These are phyloP conservation scores for Sphagnum magellanicum DNA, from an alignment of 228 moss, liverwort and hornwort genomes.

Conservation along the genomic window DNA sequence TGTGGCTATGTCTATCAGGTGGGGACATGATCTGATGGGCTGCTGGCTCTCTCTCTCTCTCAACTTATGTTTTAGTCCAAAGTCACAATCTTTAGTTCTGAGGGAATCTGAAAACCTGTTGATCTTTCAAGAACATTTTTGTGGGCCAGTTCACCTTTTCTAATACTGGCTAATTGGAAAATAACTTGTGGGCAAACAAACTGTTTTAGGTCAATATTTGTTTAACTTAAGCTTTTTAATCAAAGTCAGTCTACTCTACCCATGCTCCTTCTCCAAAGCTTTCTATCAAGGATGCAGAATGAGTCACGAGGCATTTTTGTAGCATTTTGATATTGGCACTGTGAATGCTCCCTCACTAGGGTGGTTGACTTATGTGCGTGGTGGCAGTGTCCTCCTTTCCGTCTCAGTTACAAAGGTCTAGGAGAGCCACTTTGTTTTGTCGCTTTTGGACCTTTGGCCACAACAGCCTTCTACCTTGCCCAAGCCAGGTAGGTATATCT, in stretches of 20 bases:
- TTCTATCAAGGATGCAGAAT: too few species aligned
- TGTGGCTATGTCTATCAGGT: constrained; percentile 90
- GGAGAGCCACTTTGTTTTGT: constrained; percentile 86
- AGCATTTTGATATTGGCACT: background rate
- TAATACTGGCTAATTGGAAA: too few species aligned
- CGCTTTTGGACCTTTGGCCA: constrained; percentile 91
- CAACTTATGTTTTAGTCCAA: background rate
- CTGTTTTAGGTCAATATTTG: too few species aligned
- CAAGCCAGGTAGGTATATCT: constrained; percentile 47
- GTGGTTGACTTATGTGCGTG: background rate
- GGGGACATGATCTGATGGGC: background rate
- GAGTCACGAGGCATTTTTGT: too few species aligned
- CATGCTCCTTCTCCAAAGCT: background rate
- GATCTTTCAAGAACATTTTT: background rate
- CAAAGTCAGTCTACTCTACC: background rate
- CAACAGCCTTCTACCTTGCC: constrained; percentile 81
- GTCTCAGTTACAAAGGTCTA: constrained; percentile 73
- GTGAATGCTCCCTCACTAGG: background rate
- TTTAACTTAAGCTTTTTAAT: too few species aligned
- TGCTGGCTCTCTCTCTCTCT: background rate
- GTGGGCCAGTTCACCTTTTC: too few species aligned
- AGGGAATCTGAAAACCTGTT: background rate
- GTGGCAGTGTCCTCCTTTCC: constrained; percentile 78
- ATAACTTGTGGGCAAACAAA: too few species aligned
- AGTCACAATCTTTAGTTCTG: background rate